These are phyloP conservation scores for Triticum urartu DNA, from an alignment of 176 grass and related monocot genomes.

Conservation along the genomic window DNA sequence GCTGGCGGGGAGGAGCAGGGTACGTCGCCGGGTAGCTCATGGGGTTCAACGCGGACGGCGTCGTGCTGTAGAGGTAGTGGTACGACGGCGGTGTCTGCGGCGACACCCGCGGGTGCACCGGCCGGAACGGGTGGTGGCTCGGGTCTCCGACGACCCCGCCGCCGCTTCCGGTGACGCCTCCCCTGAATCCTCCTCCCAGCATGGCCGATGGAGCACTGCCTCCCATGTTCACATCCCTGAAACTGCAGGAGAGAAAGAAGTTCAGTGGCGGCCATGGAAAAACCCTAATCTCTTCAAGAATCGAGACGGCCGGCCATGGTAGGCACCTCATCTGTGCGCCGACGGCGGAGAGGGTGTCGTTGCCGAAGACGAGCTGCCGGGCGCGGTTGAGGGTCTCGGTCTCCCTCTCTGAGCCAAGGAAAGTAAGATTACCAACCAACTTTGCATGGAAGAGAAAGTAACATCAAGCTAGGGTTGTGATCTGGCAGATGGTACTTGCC, in stretches of 20 bases:
- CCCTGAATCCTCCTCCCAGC: conserved; percentile 43
- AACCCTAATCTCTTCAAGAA: conserved; percentile 40
- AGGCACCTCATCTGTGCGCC: conserved; percentile 61
- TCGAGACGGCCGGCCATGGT: neutral
- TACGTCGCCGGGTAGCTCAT: conserved; percentile 56
- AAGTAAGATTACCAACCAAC: neutral
- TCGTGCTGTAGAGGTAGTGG: conserved; percentile 49
- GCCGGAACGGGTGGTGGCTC: conserved; percentile 44
- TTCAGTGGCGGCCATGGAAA: neutral
- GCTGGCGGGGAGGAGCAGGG: conserved; percentile 36
- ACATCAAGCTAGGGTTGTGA: conserved; percentile 9
- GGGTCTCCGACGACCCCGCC: conserved; percentile 39
- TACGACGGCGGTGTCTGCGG: conserved; percentile 36
- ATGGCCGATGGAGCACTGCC: conserved; percentile 43
- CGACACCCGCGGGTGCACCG: conserved; percentile 52
- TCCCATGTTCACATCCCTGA: conserved; percentile 65
- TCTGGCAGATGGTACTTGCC: conserved; percentile 41
- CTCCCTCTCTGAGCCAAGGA: conserved; percentile 75
- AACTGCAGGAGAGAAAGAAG: conserved; percentile 40
- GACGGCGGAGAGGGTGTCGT: conserved; percentile 56
- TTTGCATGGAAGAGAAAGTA: conserved; percentile 7
- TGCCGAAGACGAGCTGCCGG: conserved; percentile 94
- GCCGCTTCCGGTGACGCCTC: conserved; percentile 1
- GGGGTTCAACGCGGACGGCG: conserved; percentile 49
- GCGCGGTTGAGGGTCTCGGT: conserved; percentile 96